phyloP scores from a whole-genome alignment of 169 alveolate species.

The Theileria orientalis region DNA sequence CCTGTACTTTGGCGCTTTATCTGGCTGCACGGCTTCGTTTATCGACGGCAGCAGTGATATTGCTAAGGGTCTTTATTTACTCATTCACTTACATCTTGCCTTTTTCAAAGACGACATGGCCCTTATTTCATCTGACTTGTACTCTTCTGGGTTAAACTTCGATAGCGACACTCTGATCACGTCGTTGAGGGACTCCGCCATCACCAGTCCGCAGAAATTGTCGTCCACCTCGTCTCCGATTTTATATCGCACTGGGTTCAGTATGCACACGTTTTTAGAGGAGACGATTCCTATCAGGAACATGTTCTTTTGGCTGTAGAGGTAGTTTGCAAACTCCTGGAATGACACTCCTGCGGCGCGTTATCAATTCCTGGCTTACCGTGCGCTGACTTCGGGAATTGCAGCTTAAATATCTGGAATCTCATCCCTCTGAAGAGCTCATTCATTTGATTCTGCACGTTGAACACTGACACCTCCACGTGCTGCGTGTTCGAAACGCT shows the following conservation, averaged over 20 bases:
- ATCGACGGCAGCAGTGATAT: constrained; percentile 1
- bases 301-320: constrained; percentile 66
- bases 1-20: constrained; percentile 4
- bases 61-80: not conserved
- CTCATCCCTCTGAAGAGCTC: constrained; percentile 58
- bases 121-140: not conserved
- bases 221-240: constrained; percentile 66
- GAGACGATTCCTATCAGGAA: constrained; percentile 75
- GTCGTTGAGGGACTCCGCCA: constrained; percentile 68
- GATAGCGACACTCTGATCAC: constrained; percentile 63
- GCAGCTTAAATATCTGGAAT: constrained; percentile 46
- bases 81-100: not conserved
- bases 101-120: not conserved
- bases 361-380: constrained; percentile 16
- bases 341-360: constrained; percentile 42
- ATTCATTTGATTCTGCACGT: constrained; percentile 39
- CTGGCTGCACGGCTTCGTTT: not conserved
- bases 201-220: constrained; percentile 62
- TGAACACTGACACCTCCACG: constrained; percentile 17
- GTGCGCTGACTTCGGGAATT: constrained; percentile 33
- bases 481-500: not conserved
- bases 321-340: constrained; percentile 61
- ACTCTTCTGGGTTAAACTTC: constrained; percentile 18
- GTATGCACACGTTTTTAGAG: constrained; percentile 52
- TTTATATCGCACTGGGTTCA: constrained; percentile 69